Evolutionary conservation across 768 basidiomycete genomes (phyloP).

Genomic region (Russula foetens): DNA sequence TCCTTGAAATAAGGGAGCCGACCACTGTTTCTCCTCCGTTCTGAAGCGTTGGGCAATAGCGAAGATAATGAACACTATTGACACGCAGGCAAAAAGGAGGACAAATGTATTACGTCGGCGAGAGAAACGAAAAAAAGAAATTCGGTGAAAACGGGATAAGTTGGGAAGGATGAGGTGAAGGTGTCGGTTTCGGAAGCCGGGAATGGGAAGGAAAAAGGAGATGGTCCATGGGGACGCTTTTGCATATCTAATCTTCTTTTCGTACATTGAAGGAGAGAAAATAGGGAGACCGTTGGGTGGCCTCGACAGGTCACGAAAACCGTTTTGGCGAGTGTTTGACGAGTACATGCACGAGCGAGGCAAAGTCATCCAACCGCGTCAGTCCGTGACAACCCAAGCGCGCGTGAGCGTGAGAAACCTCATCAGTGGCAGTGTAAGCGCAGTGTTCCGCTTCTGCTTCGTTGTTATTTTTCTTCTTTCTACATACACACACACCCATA

Average conservation of each 20-base stretch:
- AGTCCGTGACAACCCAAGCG: not conserved
- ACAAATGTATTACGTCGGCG: constrained; percentile 49
- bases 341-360: constrained; percentile 33
- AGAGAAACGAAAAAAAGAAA: constrained; percentile 48
- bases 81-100: constrained; percentile 39
- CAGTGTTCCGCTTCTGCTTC: too few relatives aligned
- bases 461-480: not conserved
- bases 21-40: constrained; percentile 55
- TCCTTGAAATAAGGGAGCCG: constrained; percentile 39
- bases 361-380: not conserved
- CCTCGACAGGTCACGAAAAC: constrained; percentile 37
- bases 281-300: constrained; percentile 37
- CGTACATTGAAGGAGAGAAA: constrained; percentile 52
- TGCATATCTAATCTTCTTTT: constrained; percentile 50
- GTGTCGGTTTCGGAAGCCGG: constrained; percentile 47
- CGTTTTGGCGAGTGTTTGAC: constrained; percentile 39
- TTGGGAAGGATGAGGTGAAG: constrained; percentile 55
- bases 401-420: constrained; percentile 1
- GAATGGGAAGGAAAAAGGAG: constrained; percentile 50
- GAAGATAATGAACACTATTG: constrained; percentile 46
- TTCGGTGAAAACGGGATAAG: constrained; percentile 49
- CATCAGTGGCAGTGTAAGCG: not conserved
- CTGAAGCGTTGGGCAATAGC: constrained; percentile 55
- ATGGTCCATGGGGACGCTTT: constrained; percentile 47
- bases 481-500: not conserved